These are phyloP conservation scores for Nemophila menziesii DNA, from an alignment of 257 asterid species.

Conservation along the genomic window DNA sequence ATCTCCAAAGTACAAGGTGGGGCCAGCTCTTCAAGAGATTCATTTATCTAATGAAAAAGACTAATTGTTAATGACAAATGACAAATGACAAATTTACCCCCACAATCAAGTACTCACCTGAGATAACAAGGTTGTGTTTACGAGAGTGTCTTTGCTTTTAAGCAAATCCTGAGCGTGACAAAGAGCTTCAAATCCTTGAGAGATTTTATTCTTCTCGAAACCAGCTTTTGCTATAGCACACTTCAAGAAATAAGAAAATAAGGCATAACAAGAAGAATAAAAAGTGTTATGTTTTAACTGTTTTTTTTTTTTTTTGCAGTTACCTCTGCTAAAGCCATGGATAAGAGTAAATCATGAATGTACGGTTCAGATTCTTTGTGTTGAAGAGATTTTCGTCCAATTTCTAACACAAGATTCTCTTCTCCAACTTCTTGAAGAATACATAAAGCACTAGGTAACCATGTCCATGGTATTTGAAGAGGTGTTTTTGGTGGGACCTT, in stretches of 20 bases:
- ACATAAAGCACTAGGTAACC: slow-evolving; percentile 94
- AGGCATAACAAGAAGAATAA: slow-evolving; percentile 43
- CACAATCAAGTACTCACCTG: slow-evolving; percentile 37
- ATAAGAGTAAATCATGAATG: slow-evolving; percentile 76
- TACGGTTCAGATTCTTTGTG: slow-evolving; percentile 68
- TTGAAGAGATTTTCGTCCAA: slow-evolving; percentile 75
- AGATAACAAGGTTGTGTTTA: slow-evolving; percentile 68
- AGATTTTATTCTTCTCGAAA: slow-evolving; percentile 78
- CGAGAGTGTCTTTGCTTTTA: slow-evolving; percentile 81
- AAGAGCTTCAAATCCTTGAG: slow-evolving; percentile 99
- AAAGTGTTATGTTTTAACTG: slow-evolving; percentile 27
- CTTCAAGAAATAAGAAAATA: slow-evolving; percentile 86
- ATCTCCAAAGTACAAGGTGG: slow-evolving; percentile 96
- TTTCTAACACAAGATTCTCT: slow-evolving; percentile 81
- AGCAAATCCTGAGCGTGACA: slow-evolving; percentile 94
- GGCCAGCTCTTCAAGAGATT: slow-evolving; percentile 93
- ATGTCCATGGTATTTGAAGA: slow-evolving; percentile 76
- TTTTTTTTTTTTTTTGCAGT: slow-evolving; percentile 36
- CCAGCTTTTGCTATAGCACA: slow-evolving; percentile 87
- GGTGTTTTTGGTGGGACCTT: slow-evolving; percentile 77
- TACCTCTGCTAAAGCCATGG: slow-evolving; percentile 99
- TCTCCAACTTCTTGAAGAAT: slow-evolving; percentile 99
- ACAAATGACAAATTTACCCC: slow-evolving; percentile 2
- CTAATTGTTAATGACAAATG: slow-evolving; percentile 16
- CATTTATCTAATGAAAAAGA: slow-evolving; percentile 94